These are phyloP conservation scores for Bassia scoparia DNA, from an alignment of 148 eudicot genomes.

Conservation along the genomic window DNA sequence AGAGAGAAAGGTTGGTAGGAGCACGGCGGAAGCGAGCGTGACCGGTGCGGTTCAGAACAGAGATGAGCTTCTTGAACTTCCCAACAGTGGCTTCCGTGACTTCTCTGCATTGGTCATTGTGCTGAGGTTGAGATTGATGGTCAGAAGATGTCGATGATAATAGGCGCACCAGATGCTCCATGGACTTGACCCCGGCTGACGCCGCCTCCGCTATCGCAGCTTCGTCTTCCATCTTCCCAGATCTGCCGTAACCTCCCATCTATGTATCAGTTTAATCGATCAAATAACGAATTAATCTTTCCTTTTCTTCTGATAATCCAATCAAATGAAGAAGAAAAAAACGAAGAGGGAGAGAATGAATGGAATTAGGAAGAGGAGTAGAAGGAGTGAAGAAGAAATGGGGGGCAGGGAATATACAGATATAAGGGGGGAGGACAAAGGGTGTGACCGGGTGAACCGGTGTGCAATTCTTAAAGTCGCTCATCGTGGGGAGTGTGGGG, in stretches of 20 bases:
- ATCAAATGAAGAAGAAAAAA: background rate
- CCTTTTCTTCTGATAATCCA: too few relatives aligned
- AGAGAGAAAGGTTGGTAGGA: slow-evolving; percentile 30
- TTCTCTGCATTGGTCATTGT: slow-evolving; percentile 30
- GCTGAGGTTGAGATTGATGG: slow-evolving; percentile 16
- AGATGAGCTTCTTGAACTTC: slow-evolving; percentile 39
- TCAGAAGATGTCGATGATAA: slow-evolving; percentile 10
- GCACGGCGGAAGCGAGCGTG: slow-evolving; percentile 80
- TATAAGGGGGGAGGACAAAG: slow-evolving; percentile 17
- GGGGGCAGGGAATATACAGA: background rate
- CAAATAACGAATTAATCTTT: too few relatives aligned
- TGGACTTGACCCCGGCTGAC: slow-evolving; percentile 40
- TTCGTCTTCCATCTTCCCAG: slow-evolving; percentile 27
- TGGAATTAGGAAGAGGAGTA: background rate
- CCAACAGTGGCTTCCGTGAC: slow-evolving; percentile 45
- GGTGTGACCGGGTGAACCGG: slow-evolving; percentile 31
- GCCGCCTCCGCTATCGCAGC: slow-evolving; percentile 36
- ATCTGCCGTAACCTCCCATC: slow-evolving; percentile 7
- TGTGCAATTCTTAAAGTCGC: background rate
- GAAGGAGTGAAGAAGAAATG: background rate
- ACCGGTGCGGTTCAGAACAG: slow-evolving; percentile 53
- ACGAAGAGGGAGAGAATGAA: background rate
- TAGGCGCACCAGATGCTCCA: slow-evolving; percentile 43
- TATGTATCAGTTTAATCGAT: background rate
- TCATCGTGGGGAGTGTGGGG: background rate